Evolutionary conservation across 441 rosid species (phyloP).

Genomic region (Populus trichocarpa): DNA sequence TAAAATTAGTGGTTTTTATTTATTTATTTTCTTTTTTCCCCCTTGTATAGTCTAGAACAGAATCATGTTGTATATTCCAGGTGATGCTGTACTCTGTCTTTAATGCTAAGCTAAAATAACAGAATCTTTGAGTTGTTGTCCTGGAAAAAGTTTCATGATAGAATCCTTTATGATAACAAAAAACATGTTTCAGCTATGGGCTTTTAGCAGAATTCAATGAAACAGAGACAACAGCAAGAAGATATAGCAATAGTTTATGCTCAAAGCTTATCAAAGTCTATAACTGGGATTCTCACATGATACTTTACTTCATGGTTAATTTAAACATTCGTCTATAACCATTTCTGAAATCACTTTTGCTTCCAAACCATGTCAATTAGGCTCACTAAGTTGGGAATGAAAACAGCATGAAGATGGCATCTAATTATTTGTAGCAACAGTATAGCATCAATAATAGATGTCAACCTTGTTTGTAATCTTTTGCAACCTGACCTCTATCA

Average conservation of each 20-base stretch:
- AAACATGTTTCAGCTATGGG: neutral
- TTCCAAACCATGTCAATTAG: neutral
- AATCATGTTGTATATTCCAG: no score
- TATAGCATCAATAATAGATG: neutral
- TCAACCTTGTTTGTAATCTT: neutral
- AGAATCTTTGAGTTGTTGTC: neutral
- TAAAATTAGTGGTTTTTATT: no score
- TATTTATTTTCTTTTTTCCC: no score
- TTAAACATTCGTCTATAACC: neutral
- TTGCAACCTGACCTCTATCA: neutral
- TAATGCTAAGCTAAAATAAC: neutral
- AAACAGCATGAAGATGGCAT: neutral
- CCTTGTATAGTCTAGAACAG: no score
- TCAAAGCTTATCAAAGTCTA: neutral
- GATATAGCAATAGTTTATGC: neutral
- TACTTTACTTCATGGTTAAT: neutral
- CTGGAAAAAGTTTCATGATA: neutral
- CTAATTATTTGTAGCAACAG: neutral
- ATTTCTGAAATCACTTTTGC: neutral
- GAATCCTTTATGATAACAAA: neutral
- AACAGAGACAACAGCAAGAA: neutral
- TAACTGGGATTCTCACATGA: neutral
- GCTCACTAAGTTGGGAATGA: neutral
- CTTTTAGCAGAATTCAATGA: neutral
- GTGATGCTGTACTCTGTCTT: no score